Percentiles rank a stretch among this genome's conserved stretches.
Evolutionary conservation across 2,329 filamentous ascomycete species (phyloP).

Genomic region (Pseudopithomyces chartarum): DNA sequence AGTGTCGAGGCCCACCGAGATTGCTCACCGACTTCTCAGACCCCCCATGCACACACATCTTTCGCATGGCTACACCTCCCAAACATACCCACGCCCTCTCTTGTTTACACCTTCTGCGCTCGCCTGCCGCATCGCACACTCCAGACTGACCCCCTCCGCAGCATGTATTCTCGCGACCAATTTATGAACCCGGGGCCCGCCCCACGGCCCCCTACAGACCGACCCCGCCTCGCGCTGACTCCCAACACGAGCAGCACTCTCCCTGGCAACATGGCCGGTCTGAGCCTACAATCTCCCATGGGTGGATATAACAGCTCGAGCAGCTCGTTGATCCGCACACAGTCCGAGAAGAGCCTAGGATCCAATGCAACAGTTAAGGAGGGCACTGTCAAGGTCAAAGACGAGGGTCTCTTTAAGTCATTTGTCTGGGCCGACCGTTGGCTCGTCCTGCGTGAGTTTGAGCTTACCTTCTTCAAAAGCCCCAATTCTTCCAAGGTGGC

Average conservation of each 20-base stretch:
- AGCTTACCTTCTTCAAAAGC: slow-evolving; percentile 92
- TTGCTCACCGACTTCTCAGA: slow-evolving; percentile 5
- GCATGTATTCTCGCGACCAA: slow-evolving; percentile 65
- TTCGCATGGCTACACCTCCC: not conserved
- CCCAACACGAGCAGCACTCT: slow-evolving; percentile 70
- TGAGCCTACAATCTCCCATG: slow-evolving; percentile 70
- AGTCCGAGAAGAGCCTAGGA: slow-evolving; percentile 47
- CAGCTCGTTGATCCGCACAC: slow-evolving; percentile 47
- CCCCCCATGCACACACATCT: slow-evolving; percentile 3
- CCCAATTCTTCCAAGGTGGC: slow-evolving; percentile 81
- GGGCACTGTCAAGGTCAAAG: slow-evolving; percentile 84
- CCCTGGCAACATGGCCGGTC: slow-evolving; percentile 77
- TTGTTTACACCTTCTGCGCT: not conserved
- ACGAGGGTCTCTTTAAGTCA: slow-evolving; percentile 84
- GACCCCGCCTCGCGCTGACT: slow-evolving; percentile 79
- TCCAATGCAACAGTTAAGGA: slow-evolving; percentile 55
- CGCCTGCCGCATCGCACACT: not conserved
- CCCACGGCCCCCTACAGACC: slow-evolving; percentile 83
- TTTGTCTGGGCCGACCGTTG: slow-evolving; percentile 88
- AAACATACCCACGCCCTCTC: not conserved
- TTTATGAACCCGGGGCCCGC: slow-evolving; percentile 99
- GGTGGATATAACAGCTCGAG: slow-evolving; percentile 35
- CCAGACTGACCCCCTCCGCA: slow-evolving; percentile 30
- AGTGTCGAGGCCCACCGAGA: slow-evolving; percentile 17
- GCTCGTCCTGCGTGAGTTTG: slow-evolving; percentile 88